These are phyloP conservation scores for Phytophthora idaei DNA, from an alignment of 352 stramenopile genomes.

Conservation along the genomic window DNA sequence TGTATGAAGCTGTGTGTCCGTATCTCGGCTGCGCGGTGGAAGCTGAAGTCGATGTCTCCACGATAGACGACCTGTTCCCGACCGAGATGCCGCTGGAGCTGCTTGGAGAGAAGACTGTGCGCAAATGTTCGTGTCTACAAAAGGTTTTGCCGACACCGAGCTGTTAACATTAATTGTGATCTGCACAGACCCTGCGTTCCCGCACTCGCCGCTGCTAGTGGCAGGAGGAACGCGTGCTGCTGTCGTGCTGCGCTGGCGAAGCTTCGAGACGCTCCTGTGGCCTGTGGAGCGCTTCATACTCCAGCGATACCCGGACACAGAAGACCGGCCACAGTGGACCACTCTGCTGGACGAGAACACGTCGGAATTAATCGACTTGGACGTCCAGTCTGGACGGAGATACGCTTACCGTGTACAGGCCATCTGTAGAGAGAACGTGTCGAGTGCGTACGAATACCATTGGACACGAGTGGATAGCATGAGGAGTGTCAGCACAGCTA, in stretches of 20 bases:
- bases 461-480: conserved; percentile 24
- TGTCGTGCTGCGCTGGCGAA: conserved; percentile 53
- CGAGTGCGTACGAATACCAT: conserved; percentile 56
- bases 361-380: conserved; percentile 38
- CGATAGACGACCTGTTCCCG: conserved; percentile 26
- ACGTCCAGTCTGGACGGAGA: conserved; percentile 32
- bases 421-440: conserved; percentile 39
- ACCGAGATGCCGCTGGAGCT: conserved; percentile 34
- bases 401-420: conserved; percentile 58
- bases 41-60: conserved; percentile 1
- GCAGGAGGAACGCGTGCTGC: conserved; percentile 42
- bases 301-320: conserved; percentile 45
- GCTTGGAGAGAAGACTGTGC: conserved; percentile 27
- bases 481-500: conserved; percentile 4
- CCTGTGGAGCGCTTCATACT: conserved; percentile 52
- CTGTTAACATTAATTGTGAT: conserved; percentile 1
- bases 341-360: conserved; percentile 49
- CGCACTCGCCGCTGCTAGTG: conserved; percentile 53
- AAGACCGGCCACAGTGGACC: conserved; percentile 41
- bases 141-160: background rate
- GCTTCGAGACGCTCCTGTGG: conserved; percentile 48
- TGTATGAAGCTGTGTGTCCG: conserved; percentile 19
- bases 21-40: conserved; percentile 14
- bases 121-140: conserved; percentile 28
- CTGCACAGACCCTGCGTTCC: conserved; percentile 44